phyloP scores from a whole-genome alignment of 1,284 basidiomycete species.

The Tilletia indica region DNA sequence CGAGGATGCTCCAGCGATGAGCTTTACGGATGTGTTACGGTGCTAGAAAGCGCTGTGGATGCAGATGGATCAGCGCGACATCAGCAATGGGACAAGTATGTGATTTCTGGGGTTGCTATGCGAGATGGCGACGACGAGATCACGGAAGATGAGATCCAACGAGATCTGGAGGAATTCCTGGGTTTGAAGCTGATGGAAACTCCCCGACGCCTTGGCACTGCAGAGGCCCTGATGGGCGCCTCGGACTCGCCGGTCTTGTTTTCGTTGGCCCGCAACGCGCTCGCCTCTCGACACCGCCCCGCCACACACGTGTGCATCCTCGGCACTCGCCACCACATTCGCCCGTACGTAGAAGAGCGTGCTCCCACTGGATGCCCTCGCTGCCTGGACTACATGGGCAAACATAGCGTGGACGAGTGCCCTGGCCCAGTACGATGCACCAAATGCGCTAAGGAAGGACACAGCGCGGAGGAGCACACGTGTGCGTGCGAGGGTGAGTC shows the following conservation, averaged over 20 bases:
- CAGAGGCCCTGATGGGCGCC: slow-evolving; percentile 3
- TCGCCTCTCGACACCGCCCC: not conserved
- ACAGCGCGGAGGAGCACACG: slow-evolving; percentile 9
- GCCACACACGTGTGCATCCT: not conserved
- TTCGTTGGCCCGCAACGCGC: slow-evolving; percentile 1
- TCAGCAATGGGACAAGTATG: not conserved
- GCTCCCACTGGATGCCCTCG: slow-evolving; percentile 1
- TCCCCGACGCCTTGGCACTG: slow-evolving; percentile 2
- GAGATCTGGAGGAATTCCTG: not conserved
- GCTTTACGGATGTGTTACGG: not conserved
- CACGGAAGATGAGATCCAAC: not conserved
- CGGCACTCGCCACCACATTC: not conserved
- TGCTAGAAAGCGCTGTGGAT: not conserved
- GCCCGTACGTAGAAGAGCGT: slow-evolving; percentile 8
- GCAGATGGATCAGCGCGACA: not conserved
- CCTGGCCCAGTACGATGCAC: slow-evolving; percentile 6
- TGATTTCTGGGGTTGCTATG: not conserved
- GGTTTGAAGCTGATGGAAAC: slow-evolving; percentile 3
- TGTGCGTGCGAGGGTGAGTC: not conserved
- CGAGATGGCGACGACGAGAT: slow-evolving; percentile 1
- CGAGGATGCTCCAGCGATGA: not conserved
- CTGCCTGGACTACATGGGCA: slow-evolving; percentile 10
- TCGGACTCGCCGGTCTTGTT: slow-evolving; percentile 5
- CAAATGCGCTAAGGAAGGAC: not conserved
- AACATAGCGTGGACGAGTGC: not conserved